Conservation (phyloP, 1,139 yeast genomes). For the Scheffersomyces illinoinensis region DNA sequence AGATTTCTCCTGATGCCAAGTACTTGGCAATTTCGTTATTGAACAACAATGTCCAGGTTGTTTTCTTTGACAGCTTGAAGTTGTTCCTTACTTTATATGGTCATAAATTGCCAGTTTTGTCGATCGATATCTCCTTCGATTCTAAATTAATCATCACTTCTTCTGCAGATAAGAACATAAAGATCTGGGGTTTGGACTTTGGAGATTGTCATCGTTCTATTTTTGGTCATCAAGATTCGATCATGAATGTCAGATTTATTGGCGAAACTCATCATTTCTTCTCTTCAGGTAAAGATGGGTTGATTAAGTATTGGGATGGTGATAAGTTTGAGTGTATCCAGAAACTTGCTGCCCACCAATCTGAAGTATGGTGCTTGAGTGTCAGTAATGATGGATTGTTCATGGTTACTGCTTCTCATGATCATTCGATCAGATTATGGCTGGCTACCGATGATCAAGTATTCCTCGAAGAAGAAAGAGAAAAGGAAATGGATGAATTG, state of each 20-base stretch:
- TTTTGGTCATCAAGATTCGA: constrained; percentile 95
- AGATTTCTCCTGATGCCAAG: constrained; percentile 78
- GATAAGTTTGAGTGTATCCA: constrained; percentile 94
- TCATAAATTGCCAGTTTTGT: constrained; percentile 89
- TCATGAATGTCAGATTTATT: constrained; percentile 82
- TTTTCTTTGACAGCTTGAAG: constrained; percentile 82
- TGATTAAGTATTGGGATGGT: constrained; percentile 96
- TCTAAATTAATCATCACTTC: constrained; percentile 86
- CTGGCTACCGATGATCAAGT: constrained; percentile 90
- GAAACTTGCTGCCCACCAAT: constrained; percentile 81
- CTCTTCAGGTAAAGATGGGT: constrained; percentile 86
- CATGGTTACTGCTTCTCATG: constrained; percentile 88
- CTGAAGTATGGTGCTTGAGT: constrained; percentile 91
- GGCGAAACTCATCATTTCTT: constrained; percentile 87
- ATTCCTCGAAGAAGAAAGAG: constrained; percentile 93
- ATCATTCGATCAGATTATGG: constrained; percentile 91
- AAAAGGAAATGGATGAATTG: constrained; percentile 89
- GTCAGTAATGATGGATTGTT: constrained; percentile 71
- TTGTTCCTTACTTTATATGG: constrained; percentile 89
- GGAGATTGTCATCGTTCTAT: constrained; percentile 98
- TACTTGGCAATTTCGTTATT: constrained; percentile 80
- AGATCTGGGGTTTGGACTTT: constrained; percentile 97
- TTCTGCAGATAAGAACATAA: constrained; percentile 95
- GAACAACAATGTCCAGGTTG: constrained; percentile 92
- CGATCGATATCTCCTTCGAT: constrained; percentile 87